Conservation (phyloP, 1,284 basidiomycete species). For the Singerocomus inundabilis region DNA sequence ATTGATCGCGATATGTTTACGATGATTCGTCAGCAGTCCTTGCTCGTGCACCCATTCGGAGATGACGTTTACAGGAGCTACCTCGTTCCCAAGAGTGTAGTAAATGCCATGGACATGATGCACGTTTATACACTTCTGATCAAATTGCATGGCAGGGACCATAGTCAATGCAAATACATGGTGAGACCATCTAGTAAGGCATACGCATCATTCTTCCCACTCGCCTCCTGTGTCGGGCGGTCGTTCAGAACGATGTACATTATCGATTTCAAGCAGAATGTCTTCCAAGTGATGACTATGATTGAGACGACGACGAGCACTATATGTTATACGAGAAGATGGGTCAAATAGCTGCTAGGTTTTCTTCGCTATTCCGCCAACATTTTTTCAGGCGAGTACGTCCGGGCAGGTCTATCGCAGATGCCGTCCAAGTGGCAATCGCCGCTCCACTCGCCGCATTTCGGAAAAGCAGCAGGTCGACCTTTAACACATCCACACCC, state of each 20-base stretch:
- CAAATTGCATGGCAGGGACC: neutral
- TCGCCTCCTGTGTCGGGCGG: constrained; percentile 4
- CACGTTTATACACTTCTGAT: neutral
- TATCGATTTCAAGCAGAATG: neutral
- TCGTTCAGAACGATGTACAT: neutral
- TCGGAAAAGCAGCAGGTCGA: too few relatives aligned
- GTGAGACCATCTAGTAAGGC: constrained; percentile 1
- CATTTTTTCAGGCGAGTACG: neutral
- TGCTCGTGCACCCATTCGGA: neutral
- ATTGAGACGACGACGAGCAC: neutral
- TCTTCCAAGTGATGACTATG: constrained; percentile 1
- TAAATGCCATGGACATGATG: neutral
- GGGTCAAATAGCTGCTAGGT: neutral
- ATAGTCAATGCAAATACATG: neutral
- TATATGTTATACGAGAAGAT: neutral
- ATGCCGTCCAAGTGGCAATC: neutral
- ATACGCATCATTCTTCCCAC: neutral
- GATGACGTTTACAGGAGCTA: neutral
- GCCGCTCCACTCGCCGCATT: neutral
- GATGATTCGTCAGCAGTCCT: neutral
- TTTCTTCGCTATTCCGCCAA: neutral
- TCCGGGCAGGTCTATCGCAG: neutral
- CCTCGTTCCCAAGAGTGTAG: neutral
- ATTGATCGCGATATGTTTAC: neutral
- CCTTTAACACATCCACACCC: too few relatives aligned